phyloP scores from a whole-genome alignment of 371 early-diverging fungal genomes.

The Lichtheimia corymbifera region DNA sequence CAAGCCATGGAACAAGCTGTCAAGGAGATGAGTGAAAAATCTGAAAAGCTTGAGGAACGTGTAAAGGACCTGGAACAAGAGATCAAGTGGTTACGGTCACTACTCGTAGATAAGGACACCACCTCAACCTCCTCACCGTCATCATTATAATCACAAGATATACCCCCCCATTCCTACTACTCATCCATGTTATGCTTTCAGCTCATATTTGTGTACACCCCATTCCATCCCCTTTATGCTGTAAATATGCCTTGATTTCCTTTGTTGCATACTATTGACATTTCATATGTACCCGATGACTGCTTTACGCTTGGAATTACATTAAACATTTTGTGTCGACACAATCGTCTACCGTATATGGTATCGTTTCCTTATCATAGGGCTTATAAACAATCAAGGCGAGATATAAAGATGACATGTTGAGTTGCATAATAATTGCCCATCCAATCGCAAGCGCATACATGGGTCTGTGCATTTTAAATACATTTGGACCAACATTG shows the following conservation, averaged over 20 bases:
- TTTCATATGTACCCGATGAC: too few relatives aligned
- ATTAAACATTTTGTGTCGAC: too few relatives aligned
- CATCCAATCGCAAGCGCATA: too few relatives aligned
- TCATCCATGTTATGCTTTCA: background rate
- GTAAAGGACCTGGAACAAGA: constrained; percentile 81
- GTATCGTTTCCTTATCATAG: too few relatives aligned
- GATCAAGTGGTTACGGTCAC: constrained; percentile 79
- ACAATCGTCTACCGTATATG: too few relatives aligned
- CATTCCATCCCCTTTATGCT: background rate
- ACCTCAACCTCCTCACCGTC: background rate
- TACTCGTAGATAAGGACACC: constrained; percentile 62
- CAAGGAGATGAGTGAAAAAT: constrained; percentile 72
- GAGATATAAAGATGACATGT: too few relatives aligned
- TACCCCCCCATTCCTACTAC: too few relatives aligned
- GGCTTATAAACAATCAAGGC: too few relatives aligned
- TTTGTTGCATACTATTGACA: background rate
- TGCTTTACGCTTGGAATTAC: too few relatives aligned
- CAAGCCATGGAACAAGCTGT: constrained; percentile 77
- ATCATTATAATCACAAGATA: background rate
- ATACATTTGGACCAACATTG: too few relatives aligned
- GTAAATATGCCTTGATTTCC: constrained; percentile 1
- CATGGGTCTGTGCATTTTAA: too few relatives aligned
- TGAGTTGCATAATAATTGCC: too few relatives aligned
- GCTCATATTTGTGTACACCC: background rate
- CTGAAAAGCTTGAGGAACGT: constrained; percentile 65